A percentile compares a stretch with the other conserved stretches of the same genome.
These are phyloP conservation scores for Xanthoconium stramineum DNA, from an alignment of 768 basidiomycete species.

Conservation along the genomic window DNA sequence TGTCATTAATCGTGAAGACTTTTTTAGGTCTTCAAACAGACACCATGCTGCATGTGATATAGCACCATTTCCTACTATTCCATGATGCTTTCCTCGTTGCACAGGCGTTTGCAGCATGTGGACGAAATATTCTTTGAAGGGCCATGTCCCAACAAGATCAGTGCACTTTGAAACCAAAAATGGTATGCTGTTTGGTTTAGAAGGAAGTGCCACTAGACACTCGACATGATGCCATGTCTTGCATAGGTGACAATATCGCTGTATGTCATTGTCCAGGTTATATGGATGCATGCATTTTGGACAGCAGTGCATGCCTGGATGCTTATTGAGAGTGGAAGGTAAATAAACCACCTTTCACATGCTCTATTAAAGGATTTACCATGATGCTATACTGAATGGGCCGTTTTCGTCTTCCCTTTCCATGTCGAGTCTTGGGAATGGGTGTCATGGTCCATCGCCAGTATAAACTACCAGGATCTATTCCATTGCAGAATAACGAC, in stretches of 20 bases:
- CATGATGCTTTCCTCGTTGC: background rate
- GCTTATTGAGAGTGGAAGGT: too few species aligned
- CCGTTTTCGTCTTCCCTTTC: too few species aligned
- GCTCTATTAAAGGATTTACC: too few species aligned
- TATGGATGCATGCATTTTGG: background rate
- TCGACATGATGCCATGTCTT: background rate
- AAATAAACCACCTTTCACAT: too few species aligned
- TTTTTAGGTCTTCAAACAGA: background rate
- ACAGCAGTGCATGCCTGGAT: background rate
- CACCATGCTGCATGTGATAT: background rate
- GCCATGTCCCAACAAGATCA: background rate
- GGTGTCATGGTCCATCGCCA: too few species aligned
- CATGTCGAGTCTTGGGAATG: too few species aligned
- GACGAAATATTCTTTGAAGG: background rate
- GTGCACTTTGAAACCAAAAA: background rate
- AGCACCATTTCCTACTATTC: background rate
- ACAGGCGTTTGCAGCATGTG: background rate
- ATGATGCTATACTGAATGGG: background rate
- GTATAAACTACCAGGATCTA: background rate
- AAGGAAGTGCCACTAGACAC: background rate
- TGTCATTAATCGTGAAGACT: background rate
- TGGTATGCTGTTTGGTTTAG: background rate
- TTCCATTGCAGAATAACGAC: too few species aligned
- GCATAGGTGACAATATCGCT: background rate
- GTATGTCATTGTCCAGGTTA: background rate